Percentiles rank a stretch among this genome's conserved stretches.
These are phyloP conservation scores for Metschnikowia amazonensis DNA, from an alignment of 805 yeast species.

Conservation along the genomic window DNA sequence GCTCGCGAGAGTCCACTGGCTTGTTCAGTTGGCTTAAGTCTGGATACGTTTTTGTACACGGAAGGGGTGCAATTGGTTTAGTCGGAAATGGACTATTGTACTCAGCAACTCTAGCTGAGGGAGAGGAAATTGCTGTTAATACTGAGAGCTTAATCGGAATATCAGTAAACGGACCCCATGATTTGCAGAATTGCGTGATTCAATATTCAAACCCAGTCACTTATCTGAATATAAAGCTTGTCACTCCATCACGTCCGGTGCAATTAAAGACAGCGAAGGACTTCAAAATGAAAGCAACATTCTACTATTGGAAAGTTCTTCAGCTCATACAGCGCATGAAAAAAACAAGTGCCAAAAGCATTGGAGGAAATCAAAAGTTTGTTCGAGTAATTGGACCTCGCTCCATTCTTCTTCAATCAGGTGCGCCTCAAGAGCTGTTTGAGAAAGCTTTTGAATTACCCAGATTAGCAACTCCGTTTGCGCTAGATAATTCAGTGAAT, in stretches of 20 bases:
- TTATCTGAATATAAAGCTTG: conserved; percentile 7
- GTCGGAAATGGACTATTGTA: conserved; percentile 55
- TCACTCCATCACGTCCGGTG: conserved; percentile 14
- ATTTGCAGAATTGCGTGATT: conserved; percentile 39
- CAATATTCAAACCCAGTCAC: conserved; percentile 17
- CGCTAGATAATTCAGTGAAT: conserved; percentile 12
- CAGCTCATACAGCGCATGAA: conserved; percentile 1
- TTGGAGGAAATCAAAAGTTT: conserved; percentile 39
- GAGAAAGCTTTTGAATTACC: conserved; percentile 13
- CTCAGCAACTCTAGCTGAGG: conserved; percentile 40
- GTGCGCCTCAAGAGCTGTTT: conserved; percentile 22
- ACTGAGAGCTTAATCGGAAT: conserved; percentile 46
- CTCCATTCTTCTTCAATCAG: conserved; percentile 46
- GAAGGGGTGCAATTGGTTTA: conserved; percentile 55
- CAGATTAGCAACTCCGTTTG: conserved; percentile 9
- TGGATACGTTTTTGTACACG: conserved; percentile 49
- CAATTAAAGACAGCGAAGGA: conserved; percentile 11
- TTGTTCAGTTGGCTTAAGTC: conserved; percentile 29
- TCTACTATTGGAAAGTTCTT: conserved; percentile 13
- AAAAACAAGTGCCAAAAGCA: conserved; percentile 6
- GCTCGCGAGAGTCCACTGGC: conserved; percentile 37
- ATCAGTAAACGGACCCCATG: conserved; percentile 47
- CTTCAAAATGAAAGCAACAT: conserved; percentile 8
- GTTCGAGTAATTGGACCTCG: conserved; percentile 56
- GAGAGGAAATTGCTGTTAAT: conserved; percentile 48